These are phyloP conservation scores for Penicillium manginii DNA, from an alignment of 495 filamentous ascomycete genomes.

Conservation along the genomic window DNA sequence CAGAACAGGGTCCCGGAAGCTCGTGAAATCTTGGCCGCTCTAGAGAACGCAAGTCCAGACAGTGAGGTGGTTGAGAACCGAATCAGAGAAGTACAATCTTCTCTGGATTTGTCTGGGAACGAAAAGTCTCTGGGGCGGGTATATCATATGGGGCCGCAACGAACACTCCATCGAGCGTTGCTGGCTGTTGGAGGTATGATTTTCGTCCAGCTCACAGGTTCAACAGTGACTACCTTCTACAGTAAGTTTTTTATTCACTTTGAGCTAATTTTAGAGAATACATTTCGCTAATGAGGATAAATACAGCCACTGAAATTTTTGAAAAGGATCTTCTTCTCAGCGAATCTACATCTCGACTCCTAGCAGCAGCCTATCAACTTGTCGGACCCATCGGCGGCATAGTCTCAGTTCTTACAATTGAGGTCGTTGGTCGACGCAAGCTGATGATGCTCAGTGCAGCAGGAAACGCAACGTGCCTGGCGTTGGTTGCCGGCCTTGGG, in stretches of 20 bases:
- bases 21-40: conserved; percentile 37
- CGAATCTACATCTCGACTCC: conserved; percentile 23
- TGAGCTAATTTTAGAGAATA: background rate
- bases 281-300: background rate
- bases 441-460: conserved; percentile 26
- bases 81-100: conserved; percentile 27
- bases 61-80: conserved; percentile 17
- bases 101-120: conserved; percentile 16
- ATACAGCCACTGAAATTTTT: conserved; percentile 27
- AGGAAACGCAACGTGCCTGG: conserved; percentile 48
- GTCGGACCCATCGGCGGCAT: conserved; percentile 24
- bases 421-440: conserved; percentile 25
- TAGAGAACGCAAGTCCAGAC: conserved; percentile 41
- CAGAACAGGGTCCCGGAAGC: conserved; percentile 39
- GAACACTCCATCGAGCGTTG: conserved; percentile 27
- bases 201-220: conserved; percentile 28
- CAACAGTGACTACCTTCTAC: conserved; percentile 32
- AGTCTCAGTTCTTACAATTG: conserved; percentile 26
- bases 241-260: conserved; percentile 14
- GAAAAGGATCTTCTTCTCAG: conserved; percentile 23
- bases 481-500: conserved; percentile 37
- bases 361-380: conserved; percentile 26
- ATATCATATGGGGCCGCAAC: conserved; percentile 28
- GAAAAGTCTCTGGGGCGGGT: conserved; percentile 14
- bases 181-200: conserved; percentile 22